Conservation (phyloP, 2,329 filamentous ascomycete genomes). For the Fusarium acutatum region DNA sequence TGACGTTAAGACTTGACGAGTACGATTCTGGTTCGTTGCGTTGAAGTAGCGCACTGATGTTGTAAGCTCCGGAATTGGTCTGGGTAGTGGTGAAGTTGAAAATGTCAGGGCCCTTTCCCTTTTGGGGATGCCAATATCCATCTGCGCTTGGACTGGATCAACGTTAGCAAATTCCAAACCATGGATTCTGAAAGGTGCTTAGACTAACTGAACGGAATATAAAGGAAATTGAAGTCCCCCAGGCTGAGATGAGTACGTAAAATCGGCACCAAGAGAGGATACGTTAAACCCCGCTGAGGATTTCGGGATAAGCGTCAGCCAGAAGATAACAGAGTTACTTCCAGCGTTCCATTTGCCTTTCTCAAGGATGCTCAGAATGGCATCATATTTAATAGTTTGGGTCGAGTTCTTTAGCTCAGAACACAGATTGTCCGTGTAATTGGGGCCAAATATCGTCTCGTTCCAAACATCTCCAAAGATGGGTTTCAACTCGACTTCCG, state of each 20-base stretch:
- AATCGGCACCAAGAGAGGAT: background rate
- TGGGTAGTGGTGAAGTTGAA: slow-evolving; percentile 3
- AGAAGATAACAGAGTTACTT: background rate
- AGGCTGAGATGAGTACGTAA: background rate
- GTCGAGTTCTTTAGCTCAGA: background rate
- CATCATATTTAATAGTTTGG: background rate
- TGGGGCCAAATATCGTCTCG: background rate
- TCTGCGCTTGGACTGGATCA: background rate
- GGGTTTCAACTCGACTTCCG: background rate
- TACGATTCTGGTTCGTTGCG: fast-evolving
- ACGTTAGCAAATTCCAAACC: background rate
- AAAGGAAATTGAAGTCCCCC: background rate
- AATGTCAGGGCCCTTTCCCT: fast-evolving
- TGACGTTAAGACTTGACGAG: background rate
- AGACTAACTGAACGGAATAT: background rate
- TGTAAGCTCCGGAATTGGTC: background rate
- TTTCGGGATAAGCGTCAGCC: background rate
- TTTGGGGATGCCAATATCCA: background rate
- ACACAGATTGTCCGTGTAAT: background rate
- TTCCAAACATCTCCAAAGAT: background rate
- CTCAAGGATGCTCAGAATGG: background rate
- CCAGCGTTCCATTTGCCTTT: background rate
- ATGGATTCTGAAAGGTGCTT: too few species aligned
- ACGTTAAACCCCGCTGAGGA: background rate
- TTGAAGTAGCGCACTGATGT: background rate